Base-by-base conservation (phyloP, 2,329 filamentous ascomycete genomes). In the Fusarium falciforme region DNA sequence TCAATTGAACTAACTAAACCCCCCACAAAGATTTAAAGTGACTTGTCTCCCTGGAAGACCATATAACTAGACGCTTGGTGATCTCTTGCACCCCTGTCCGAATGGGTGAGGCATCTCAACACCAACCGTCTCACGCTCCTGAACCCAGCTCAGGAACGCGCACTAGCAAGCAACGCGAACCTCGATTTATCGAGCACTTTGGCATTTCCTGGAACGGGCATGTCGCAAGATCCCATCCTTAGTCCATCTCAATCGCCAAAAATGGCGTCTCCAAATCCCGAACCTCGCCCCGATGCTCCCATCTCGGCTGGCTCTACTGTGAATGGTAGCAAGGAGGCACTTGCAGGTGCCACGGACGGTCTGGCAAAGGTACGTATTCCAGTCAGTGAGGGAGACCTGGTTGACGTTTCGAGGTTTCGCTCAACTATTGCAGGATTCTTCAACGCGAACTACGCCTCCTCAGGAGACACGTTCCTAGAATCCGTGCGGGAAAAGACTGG, bases 361-460 rank as follows among this genome's bases (percentile, higher is more conserved):
- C 17, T 6, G 17, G 6, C n/a, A 14, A 54, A 54, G 2, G 47
- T 31, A 2, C 27, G 47, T 54, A 31, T 17, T 33, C 36, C 0
- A 5, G 25, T n/a, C 25, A 3, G 59, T 42, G 17, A 57, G 12
- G 14, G 12, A 8, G 11, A 22, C 9, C 49, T 66, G 1, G 31
- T 64, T 4, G 52, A 67, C 1, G 6, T 74, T 1, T 47, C 35
- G 6, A 7, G 6, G 0, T 61, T 55, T 12, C 29, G n/a, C 49
- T 47, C 64, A 25, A 35, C 63, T 4, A 38, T 74, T 4, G 36
- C 60, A 54, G 68, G 71, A 8, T 74, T 67, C 22, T 36, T 68
- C 8, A 40, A 14, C 2, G 5, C 12, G 2, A 67, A n/a, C 47
- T 67, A 66, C n/a, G 11, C 9, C 12, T n/a, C 52, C 17, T 20